A percentile compares a stretch with the other conserved stretches of the same genome.
These are phyloP conservation scores for Actinomortierella ambigua DNA, from an alignment of 371 early-diverging fungal genomes.

Conservation along the genomic window DNA sequence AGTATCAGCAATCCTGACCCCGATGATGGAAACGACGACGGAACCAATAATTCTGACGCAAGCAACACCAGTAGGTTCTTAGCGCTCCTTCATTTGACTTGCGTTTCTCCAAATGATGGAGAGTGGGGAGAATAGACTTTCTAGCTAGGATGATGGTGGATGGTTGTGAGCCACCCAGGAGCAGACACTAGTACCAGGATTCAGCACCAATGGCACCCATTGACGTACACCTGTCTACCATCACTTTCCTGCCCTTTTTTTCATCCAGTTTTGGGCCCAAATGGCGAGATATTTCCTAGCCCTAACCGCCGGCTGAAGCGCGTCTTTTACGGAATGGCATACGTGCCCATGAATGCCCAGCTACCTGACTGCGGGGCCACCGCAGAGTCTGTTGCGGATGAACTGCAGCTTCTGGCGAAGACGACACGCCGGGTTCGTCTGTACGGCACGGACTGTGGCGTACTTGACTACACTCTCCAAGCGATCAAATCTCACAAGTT, in stretches of 20 bases:
- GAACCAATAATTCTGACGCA: slow-evolving; percentile 6
- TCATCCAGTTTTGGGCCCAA: not conserved
- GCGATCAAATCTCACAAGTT: slow-evolving; percentile 45
- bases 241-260: not conserved
- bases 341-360: slow-evolving; percentile 52
- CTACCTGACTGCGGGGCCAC: slow-evolving; percentile 48
- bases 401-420: slow-evolving; percentile 48
- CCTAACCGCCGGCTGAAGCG: slow-evolving; percentile 29
- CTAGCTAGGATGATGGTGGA: no score
- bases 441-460: slow-evolving; percentile 56
- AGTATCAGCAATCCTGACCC: slow-evolving; percentile 4
- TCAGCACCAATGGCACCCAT: no score
- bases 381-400: slow-evolving; percentile 45
- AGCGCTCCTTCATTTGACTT: no score
- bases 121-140: no score
- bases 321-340: slow-evolving; percentile 55
- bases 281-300: slow-evolving; percentile 26
- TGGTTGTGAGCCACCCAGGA: no score
- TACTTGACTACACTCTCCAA: slow-evolving; percentile 44
- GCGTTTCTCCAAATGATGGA: no score
- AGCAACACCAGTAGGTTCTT: slow-evolving; percentile 17
- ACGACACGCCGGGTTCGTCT: slow-evolving; percentile 54
- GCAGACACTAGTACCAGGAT: no score
- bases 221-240: no score
- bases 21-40: not conserved